These are phyloP conservation scores for Dactylellina cionopaga DNA, from an alignment of 2,329 filamentous ascomycete species.

Conservation along the genomic window DNA sequence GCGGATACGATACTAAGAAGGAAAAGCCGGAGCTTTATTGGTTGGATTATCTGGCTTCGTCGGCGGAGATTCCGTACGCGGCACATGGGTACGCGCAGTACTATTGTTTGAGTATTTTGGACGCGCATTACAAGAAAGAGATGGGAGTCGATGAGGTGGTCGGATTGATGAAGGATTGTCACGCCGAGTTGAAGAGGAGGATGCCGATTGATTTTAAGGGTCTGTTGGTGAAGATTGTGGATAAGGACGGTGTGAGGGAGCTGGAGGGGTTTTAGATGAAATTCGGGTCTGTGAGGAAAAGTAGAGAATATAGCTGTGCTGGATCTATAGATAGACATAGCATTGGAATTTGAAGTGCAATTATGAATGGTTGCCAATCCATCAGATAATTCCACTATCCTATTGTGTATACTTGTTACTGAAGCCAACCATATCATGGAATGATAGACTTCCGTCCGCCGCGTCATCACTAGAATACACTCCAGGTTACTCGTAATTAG, in stretches of 20 bases:
- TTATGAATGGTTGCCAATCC: not conserved
- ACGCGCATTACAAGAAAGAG: constrained; percentile 98
- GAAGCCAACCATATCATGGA: not conserved
- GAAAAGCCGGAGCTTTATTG: constrained; percentile 93
- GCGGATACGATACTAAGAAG: constrained; percentile 90
- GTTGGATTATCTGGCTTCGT: constrained; percentile 93
- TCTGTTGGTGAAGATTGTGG: constrained; percentile 91
- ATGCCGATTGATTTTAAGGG: constrained; percentile 99
- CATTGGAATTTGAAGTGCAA: constrained; percentile 19
- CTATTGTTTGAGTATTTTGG: constrained; percentile 93
- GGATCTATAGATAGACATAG: constrained; percentile 25
- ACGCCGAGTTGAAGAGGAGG: constrained; percentile 94
- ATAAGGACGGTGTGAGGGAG: constrained; percentile 88
- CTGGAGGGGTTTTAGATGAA: constrained; percentile 64
- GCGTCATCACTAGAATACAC: not conserved
- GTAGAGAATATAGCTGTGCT: not conserved
- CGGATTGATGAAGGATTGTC: constrained; percentile 93
- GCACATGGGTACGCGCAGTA: constrained; percentile 98
- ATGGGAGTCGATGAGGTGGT: constrained; percentile 88
- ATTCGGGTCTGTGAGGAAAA: no score
- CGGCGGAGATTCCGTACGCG: constrained; percentile 90
- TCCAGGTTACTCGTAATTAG: not conserved
- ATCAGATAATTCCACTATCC: no score
- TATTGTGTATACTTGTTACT: not conserved
- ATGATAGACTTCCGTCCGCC: not conserved